Base-by-base conservation (phyloP, 495 filamentous ascomycete species). In the Choiromyces venosus region DNA sequence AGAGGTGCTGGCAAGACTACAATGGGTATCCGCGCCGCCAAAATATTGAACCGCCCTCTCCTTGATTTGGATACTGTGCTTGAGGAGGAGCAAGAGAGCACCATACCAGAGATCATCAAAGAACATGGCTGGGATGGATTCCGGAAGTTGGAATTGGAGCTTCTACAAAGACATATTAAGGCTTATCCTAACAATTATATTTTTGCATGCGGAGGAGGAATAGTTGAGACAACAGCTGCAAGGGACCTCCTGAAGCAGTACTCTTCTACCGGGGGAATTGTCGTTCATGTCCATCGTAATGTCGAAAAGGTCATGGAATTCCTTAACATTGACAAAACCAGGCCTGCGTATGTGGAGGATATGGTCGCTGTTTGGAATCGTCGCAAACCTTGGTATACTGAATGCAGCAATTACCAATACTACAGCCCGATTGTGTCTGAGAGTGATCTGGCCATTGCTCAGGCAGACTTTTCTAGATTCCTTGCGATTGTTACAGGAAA, bases 1-100 rank as follows among this genome's bases (percentile, higher is more conserved):
- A 89, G 95, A 74, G 95, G 96, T 78, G 96, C 93, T 68, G 95
- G 95, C 46, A 99, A 99, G 84, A 96, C 96, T 1, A 99, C 95
- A 4, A 90, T 92, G 33, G 94, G 94, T 33, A 87, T 87, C 25
- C 96, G 93, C 91, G 90, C 93, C 80, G 88, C 89, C 4, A 86
- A 87, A 73, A 85, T 91, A 37, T 85, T 99, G 2, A 87, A 89
- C 68, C 87, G 93, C 72, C 88, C 91, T 33, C 89, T 97, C 67
- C 82, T 97, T 38, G 95, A 99, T 79, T 87, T 99, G 68, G 95
- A 99, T 79, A 87, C 87, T 3, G 92, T 94, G 79, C 86, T 99
- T 65, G 95, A 99, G 83, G 84, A 83, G 29, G 85, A 86, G 8
- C 86, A 88, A 70, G 88, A 88, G 18, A 89, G 89, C 82, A 89